phyloP scores from a whole-genome alignment of 495 filamentous ascomycete genomes.

The Trypethelium eluteriae region DNA sequence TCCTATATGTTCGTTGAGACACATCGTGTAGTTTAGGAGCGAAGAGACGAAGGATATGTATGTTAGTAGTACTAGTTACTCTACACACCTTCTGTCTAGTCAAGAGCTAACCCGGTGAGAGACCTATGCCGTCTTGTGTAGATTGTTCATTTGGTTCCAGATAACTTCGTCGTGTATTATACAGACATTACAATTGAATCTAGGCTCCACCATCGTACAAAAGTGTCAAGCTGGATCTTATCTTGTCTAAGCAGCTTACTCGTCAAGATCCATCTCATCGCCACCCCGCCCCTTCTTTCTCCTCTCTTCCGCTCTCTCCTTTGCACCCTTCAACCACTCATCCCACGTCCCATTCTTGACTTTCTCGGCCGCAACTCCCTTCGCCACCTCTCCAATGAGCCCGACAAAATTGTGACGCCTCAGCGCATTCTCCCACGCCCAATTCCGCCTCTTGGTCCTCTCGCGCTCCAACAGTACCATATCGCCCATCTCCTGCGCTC shows the following conservation, averaged over 20 bases:
- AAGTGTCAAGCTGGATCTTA: background rate
- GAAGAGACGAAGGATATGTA: no score
- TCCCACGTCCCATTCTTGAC: conserved; percentile 57
- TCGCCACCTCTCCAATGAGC: conserved; percentile 84
- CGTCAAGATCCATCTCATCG: conserved; percentile 29
- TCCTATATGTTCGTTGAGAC: no score
- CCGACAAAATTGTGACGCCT: conserved; percentile 92
- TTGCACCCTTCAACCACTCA: conserved; percentile 71
- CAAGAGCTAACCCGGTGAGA: background rate
- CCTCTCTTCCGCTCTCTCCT: conserved; percentile 55
- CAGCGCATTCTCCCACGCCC: conserved; percentile 95
- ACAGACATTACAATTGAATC: no score
- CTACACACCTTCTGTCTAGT: background rate
- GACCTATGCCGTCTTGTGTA: background rate
- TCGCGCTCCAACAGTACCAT: conserved; percentile 66
- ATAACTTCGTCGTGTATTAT: no score
- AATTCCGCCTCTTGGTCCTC: conserved; percentile 74
- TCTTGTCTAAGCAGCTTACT: background rate
- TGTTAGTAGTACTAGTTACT: background rate
- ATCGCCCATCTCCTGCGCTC: conserved; percentile 78
- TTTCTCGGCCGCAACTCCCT: conserved; percentile 70
- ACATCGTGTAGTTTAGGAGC: no score
- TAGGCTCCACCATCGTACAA: background rate
- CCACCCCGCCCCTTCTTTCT: conserved; percentile 36
- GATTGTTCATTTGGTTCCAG: background rate